Conservation (phyloP, 1,284 basidiomycete species). For the Albatrellus sp. region DNA sequence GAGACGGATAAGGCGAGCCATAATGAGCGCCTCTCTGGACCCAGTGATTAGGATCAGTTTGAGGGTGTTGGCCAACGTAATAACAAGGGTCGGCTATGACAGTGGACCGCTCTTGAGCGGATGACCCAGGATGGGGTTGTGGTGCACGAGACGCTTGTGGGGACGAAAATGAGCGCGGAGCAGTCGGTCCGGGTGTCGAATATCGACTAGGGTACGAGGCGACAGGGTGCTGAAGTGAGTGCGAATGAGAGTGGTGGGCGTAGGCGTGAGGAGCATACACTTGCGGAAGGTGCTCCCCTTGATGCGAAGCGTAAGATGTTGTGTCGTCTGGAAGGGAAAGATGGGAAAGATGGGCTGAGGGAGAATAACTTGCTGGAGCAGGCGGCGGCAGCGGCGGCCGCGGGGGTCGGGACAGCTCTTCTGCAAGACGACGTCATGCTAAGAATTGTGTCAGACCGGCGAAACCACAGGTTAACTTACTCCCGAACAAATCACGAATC, state of each 20-base stretch:
- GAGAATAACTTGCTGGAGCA: conserved; percentile 6
- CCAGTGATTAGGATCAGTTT: neutral
- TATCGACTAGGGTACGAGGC: conserved; percentile 1
- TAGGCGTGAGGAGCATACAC: neutral
- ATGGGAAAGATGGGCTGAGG: conserved; percentile 7
- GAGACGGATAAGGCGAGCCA: neutral
- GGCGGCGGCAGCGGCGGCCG: conserved; percentile 3
- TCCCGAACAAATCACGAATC: conserved; percentile 60
- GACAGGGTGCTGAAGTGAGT: neutral
- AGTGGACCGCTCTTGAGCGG: neutral
- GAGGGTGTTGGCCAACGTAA: neutral
- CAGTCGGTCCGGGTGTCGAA: neutral
- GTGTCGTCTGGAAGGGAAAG: conserved; percentile 7
- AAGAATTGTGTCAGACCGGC: neutral
- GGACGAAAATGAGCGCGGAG: conserved; percentile 4
- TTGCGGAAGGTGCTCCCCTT: neutral
- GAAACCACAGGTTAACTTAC: conserved; percentile 22
- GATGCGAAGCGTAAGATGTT: conserved; percentile 3
- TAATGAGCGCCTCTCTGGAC: neutral
- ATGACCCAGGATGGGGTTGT: neutral
- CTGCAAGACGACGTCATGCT: conserved; percentile 4
- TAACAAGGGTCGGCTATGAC: neutral
- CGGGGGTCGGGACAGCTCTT: conserved; percentile 11
- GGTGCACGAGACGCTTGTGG: neutral
- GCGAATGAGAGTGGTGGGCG: neutral